Base-by-base conservation (phyloP, 2,329 filamentous ascomycete genomes). In the Alternaria sp. region DNA sequence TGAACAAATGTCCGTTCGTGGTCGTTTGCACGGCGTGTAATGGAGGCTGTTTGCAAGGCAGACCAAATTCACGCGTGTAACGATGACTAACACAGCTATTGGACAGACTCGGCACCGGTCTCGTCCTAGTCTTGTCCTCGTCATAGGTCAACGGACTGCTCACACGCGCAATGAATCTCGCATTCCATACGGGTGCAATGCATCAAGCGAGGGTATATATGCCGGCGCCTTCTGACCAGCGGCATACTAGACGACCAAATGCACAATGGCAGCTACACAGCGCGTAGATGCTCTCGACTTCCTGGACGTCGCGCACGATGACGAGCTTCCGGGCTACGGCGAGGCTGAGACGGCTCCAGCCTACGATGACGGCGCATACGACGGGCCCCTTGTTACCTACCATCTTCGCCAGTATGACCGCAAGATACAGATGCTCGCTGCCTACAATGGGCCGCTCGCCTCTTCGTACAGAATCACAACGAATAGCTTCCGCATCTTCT, bases 391-490 rank as follows among this genome's bases (percentile, higher is more conserved):
- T 9, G 42, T 51, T 12, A 70, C 59, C 16, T 75, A 66, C 52
- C 64, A 67, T 30, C 62, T 75, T 16, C 64, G 66, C 12, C 69
- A 72, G 28, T 65, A 70, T 44, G 63, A 74, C 46, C 64, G 69
- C 16, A 71, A 63, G 38, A 63, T 67, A 47, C 73, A 75, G 44
- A 67, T 72, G 51, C 61, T 75, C 11, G 66, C 67, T 11, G 54
- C 67, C 2, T 61, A 66, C 39, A 68, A 67, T 14, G 52, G 66
- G 5, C 54, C 60, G 12, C 30, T 61, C 6, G 57, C 60, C 8
- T 51, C 70, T 12, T 76, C 70, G 12, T 76, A 75, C 62, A 68
- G 72, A n/a, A 62, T 75, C 18, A 64, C 66, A 14, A 67, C 65
- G 22, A 67, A 72, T 34, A 60, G 61, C 34, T 65, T 69, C 38